Evolutionary conservation across 2,329 filamentous ascomycete species (phyloP).

Genomic region (Colletotrichum salicis): DNA sequence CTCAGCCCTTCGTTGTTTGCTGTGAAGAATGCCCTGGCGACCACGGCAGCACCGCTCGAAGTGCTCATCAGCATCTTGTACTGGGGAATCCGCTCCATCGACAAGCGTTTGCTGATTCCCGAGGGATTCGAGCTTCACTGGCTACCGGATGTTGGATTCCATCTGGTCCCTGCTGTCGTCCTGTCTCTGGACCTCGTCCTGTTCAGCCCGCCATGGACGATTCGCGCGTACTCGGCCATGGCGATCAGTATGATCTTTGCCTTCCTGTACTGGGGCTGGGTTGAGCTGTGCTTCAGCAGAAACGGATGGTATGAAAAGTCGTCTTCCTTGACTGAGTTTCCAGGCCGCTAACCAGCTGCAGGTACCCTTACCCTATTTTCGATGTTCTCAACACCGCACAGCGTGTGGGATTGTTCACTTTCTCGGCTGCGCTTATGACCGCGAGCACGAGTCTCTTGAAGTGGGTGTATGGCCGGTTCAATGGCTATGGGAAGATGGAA

Average conservation of each 20-base stretch:
- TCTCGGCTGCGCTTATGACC: constrained; percentile 78
- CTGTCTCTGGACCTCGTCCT: constrained; percentile 73
- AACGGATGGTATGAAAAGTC: constrained; percentile 68
- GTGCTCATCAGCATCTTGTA: constrained; percentile 78
- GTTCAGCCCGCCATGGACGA: constrained; percentile 78
- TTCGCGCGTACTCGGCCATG: constrained; percentile 69
- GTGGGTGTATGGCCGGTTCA: constrained; percentile 74
- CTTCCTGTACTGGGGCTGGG: constrained; percentile 80
- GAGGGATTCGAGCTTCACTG: constrained; percentile 66
- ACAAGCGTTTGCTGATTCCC: constrained; percentile 62
- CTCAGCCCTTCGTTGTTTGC: constrained; percentile 67
- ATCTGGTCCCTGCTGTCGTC: constrained; percentile 73
- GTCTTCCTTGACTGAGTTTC: background rate
- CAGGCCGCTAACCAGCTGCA: constrained; percentile 47
- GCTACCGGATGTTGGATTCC: constrained; percentile 71
- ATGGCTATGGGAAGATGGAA: constrained; percentile 62
- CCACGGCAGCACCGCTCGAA: constrained; percentile 75
- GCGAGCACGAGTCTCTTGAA: constrained; percentile 75
- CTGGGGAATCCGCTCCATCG: constrained; percentile 73
- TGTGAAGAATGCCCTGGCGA: constrained; percentile 73
- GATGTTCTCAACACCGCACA: constrained; percentile 72
- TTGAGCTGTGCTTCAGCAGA: constrained; percentile 75
- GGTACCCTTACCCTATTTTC: constrained; percentile 91
- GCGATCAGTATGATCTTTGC: constrained; percentile 68
- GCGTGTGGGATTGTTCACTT: constrained; percentile 74